These are phyloP conservation scores for Acorus calamus DNA, from an alignment of 106 monocot species.

Conservation along the genomic window DNA sequence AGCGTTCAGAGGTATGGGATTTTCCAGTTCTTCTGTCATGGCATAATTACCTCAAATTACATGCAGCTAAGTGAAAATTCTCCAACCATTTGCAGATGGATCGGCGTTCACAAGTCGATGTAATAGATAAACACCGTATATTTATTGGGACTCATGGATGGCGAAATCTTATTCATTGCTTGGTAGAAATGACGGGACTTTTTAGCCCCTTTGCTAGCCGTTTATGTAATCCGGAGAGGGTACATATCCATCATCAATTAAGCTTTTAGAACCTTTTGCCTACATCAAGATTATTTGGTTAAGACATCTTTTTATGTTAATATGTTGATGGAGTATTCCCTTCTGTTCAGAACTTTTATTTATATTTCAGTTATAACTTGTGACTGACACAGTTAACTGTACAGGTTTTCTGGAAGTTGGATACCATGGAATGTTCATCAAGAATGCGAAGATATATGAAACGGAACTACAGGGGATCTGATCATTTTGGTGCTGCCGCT, in stretches of 20 bases:
- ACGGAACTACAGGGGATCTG: constrained; percentile 60
- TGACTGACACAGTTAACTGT: constrained; percentile 1
- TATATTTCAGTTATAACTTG: background rate
- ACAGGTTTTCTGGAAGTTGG: constrained; percentile 82
- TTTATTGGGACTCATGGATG: constrained; percentile 57
- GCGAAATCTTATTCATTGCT: constrained; percentile 73
- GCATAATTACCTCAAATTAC: too few species aligned
- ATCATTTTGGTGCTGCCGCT: constrained; percentile 62
- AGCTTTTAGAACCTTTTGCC: too few species aligned
- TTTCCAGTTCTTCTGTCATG: too few species aligned
- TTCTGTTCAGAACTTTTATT: too few species aligned
- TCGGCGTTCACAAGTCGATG: constrained; percentile 57
- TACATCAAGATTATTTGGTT: too few species aligned
- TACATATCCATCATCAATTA: constrained; percentile 16
- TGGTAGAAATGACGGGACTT: constrained; percentile 64
- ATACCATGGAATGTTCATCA: constrained; percentile 66
- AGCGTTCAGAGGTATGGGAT: constrained; percentile 60
- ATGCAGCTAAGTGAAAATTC: background rate
- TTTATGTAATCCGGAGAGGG: constrained; percentile 49
- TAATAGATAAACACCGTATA: constrained; percentile 35
- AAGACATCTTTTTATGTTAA: too few species aligned
- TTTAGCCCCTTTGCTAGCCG: constrained; percentile 58
- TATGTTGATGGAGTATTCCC: too few species aligned
- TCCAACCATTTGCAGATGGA: constrained; percentile 55
- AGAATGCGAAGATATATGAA: constrained; percentile 92